Evolutionary conservation across 306 rosid species (phyloP).

Genomic region (Malus orientalis): DNA sequence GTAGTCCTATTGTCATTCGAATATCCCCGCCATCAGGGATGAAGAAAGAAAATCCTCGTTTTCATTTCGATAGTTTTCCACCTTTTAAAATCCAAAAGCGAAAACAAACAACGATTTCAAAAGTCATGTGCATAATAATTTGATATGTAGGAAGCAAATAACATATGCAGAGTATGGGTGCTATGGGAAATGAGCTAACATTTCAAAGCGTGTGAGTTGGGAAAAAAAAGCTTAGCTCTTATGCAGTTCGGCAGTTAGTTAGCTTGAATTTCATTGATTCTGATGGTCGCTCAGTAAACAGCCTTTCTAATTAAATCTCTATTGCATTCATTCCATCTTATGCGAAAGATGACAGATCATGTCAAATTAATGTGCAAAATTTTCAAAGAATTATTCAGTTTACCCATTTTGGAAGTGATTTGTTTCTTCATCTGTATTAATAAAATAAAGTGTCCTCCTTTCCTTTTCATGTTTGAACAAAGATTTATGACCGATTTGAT

Average conservation of each 20-base stretch:
- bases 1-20: too few relatives aligned
- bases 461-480: too few relatives aligned
- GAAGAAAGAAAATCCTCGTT: too few relatives aligned
- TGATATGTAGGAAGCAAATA: slow-evolving; percentile 24
- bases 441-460: too few relatives aligned
- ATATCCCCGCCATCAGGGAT: too few relatives aligned
- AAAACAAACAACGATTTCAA: too few relatives aligned
- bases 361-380: not conserved
- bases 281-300: slow-evolving; percentile 52
- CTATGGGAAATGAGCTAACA: slow-evolving; percentile 46
- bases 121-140: not conserved
- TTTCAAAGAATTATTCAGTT: not conserved
- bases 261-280: slow-evolving; percentile 34
- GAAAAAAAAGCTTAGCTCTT: slow-evolving; percentile 20
- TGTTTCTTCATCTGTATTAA: not conserved
- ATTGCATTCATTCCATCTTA: not conserved
- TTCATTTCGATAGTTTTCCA: too few relatives aligned
- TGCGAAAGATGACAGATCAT: not conserved
- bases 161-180: slow-evolving; percentile 45
- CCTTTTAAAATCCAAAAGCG: too few relatives aligned
- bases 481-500: too few relatives aligned
- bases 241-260: slow-evolving; percentile 5
- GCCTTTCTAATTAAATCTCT: not conserved
- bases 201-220: slow-evolving; percentile 45
- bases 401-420: not conserved